Percentiles rank a stretch among this genome's conserved stretches.
Conservation (phyloP, 1,284 basidiomycete genomes). For the Naganishia sp. region DNA sequence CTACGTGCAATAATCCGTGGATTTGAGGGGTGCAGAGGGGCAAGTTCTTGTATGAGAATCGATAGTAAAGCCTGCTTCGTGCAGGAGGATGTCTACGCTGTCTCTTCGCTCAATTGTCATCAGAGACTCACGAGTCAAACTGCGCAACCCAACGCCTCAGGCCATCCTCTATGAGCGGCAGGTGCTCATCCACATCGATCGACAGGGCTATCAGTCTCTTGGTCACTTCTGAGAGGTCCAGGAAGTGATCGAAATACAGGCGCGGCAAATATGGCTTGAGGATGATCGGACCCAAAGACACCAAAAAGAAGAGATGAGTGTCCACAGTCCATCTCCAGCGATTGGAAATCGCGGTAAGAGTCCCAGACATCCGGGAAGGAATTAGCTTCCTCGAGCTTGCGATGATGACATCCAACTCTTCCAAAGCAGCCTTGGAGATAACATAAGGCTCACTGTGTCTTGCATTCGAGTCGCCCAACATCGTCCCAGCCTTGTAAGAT, state of each 20-base stretch:
- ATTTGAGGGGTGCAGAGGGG: slow-evolving; percentile 1
- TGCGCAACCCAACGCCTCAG: neutral
- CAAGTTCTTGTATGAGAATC: neutral
- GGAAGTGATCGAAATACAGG: slow-evolving; percentile 2
- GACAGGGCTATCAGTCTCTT: neutral
- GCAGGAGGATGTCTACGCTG: neutral
- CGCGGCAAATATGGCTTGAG: neutral
- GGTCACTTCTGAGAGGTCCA: neutral
- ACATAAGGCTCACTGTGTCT: neutral
- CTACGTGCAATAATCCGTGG: neutral
- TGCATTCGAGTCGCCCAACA: neutral
- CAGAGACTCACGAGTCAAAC: neutral
- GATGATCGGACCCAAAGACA: neutral
- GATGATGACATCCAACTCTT: neutral
- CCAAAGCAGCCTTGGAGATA: neutral
- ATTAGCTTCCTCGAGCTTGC: neutral
- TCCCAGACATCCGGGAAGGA: neutral
- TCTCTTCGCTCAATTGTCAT: neutral
- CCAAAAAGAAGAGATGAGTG: neutral
- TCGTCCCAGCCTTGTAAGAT: neutral
- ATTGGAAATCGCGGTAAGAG: neutral
- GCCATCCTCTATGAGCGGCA: neutral
- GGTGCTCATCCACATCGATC: neutral
- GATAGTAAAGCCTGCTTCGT: slow-evolving; percentile 4
- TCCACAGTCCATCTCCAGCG: slow-evolving; percentile 1